Conservation (phyloP, 2,329 filamentous ascomycete species). For the Colletotrichum filicis region DNA sequence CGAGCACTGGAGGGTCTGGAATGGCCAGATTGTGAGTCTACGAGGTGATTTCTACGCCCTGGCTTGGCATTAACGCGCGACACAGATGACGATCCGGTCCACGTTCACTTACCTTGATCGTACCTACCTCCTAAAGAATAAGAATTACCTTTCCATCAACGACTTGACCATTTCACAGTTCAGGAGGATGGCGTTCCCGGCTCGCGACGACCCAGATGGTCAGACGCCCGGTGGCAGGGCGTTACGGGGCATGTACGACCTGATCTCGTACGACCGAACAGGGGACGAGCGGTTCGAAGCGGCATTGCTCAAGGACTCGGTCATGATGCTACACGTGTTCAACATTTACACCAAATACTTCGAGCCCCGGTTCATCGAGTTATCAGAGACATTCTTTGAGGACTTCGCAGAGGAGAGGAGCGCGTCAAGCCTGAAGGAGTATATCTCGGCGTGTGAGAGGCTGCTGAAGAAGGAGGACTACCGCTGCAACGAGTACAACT, state of each 20-base stretch:
- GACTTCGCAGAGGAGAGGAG: constrained; percentile 77
- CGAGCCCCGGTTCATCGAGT: constrained; percentile 77
- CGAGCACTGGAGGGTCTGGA: constrained; percentile 80
- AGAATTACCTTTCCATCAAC: constrained; percentile 77
- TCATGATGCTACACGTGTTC: constrained; percentile 88
- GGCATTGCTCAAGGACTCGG: constrained; percentile 75
- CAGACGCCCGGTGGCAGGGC: constrained; percentile 50
- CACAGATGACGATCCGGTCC: constrained; percentile 81
- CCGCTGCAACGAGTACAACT: constrained; percentile 82
- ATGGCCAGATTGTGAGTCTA: constrained; percentile 74
- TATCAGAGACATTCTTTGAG: constrained; percentile 75
- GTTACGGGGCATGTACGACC: constrained; percentile 74
- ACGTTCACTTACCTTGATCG: constrained; percentile 96
- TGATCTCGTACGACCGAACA: constrained; percentile 79
- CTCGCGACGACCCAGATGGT: constrained; percentile 31
- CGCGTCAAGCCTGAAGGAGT: constrained; percentile 74
- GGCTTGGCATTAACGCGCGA: constrained; percentile 28
- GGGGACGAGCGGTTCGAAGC: constrained; percentile 68
- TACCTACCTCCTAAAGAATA: constrained; percentile 82
- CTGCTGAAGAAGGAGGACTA: constrained; percentile 79
- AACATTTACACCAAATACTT: constrained; percentile 83
- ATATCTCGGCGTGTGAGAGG: constrained; percentile 76
- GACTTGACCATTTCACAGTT: constrained; percentile 85
- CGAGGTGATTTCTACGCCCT: constrained; percentile 14
- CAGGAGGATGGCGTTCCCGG: constrained; percentile 65